Evolutionary conservation across 768 basidiomycete genomes (phyloP).

Genomic region (Boletus pseudo-olivaceus): DNA sequence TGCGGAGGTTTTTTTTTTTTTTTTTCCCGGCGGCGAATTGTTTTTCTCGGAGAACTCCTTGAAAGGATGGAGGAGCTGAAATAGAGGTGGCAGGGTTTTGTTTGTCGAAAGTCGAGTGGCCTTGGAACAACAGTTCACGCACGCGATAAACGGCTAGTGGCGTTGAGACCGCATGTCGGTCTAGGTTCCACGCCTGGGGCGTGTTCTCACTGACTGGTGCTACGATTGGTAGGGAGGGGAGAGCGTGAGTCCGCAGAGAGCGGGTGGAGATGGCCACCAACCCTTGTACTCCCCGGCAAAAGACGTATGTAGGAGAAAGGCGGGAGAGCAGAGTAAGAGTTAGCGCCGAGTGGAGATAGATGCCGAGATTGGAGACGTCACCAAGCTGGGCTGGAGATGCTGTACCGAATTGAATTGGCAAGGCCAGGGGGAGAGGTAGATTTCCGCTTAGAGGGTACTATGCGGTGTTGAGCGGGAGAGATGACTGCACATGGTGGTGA

Average conservation of each 20-base stretch:
- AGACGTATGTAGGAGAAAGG: not conserved
- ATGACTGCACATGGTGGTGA: constrained; percentile 5
- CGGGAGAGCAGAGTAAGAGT: not conserved
- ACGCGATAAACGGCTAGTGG: constrained; percentile 32
- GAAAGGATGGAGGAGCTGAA: not conserved
- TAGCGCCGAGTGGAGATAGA: not conserved
- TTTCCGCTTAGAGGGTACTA: not conserved
- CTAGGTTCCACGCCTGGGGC: constrained; percentile 6
- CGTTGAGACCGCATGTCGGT: constrained; percentile 18
- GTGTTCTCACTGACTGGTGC: not conserved
- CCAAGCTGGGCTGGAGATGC: not conserved
- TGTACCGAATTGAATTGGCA: constrained; percentile 1
- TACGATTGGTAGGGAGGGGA: not conserved
- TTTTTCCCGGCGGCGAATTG: constrained; percentile 3
- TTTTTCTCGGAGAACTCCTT: constrained; percentile 3
- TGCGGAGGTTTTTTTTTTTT: not conserved
- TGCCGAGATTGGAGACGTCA: constrained; percentile 9
- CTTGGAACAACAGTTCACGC: constrained; percentile 17
- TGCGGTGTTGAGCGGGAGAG: not conserved
- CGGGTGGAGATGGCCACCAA: not conserved
- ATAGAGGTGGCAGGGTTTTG: not conserved
- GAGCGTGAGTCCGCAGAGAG: not conserved
- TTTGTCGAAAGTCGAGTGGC: constrained; percentile 6
- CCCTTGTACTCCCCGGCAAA: not conserved
- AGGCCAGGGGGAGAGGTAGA: not conserved